Base-by-base conservation (phyloP, 768 basidiomycete species). In the Boletus pseudo-olivaceus region DNA sequence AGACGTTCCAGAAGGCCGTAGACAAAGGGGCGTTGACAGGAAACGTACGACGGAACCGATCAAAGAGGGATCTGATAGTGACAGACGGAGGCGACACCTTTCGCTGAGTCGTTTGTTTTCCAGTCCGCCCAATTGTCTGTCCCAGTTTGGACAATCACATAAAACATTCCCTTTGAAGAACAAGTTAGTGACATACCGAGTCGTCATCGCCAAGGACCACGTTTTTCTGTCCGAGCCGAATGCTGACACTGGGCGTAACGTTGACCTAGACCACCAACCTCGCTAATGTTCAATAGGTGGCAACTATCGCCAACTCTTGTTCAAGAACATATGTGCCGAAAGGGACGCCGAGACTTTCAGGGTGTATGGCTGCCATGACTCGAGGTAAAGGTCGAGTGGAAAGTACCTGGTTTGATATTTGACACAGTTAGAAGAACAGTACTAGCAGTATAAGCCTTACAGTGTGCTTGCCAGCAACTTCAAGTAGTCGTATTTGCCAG, bases 51-150 rank as follows among this genome's bases (percentile, higher is more conserved):
- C 20, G 46, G 45, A 11, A 39, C 35, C 37, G 45, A 57, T 61
- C 56, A 43, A 39, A n/a, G 35, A 32, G 3, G 34, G 57, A 53
- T 55, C 47, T 57, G 56, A 42, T 29, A 17, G 27, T 33, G 40
- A 27, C 14, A 27, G 45, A 9, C 35, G 57, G 30, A 14, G 29
- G 12, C 11, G 32, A 48, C 14, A 30, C 17, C 20, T 4, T 49
- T 63, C 65, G 65, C 65, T 59, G 62, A 57, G 57, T 55, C 7
- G 33, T 52, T 52, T 53, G 32, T 54, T 58, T 60, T 39, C 32
- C 10, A 60, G 57, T 66, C 65, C 65, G 65, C 62, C 62, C 65
- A 64, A 61, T 66, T 66, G 65, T 66, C 46, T 41, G 3, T 38
- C 64, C 55, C 7, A 39, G 55, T 57, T 56, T 54, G 52, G 53